Percentiles rank a stretch among this genome's conserved stretches.
Evolutionary conservation across 129 eudicot genomes (phyloP).

Genomic region (Rutidosis leptorrhynchoides): DNA sequence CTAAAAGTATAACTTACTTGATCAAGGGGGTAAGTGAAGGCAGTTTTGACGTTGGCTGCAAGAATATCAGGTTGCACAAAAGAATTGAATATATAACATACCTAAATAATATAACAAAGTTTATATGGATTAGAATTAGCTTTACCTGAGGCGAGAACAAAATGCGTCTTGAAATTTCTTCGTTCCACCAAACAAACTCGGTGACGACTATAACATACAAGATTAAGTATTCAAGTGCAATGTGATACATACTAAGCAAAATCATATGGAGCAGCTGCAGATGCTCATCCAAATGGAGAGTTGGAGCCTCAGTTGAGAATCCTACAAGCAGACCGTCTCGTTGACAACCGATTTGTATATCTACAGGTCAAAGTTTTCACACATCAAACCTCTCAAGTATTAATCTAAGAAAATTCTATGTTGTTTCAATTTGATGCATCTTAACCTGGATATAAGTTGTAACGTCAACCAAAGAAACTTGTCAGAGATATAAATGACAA

Average conservation of each 20-base stretch:
- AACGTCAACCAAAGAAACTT: constrained; percentile 82
- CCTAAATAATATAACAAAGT: no score
- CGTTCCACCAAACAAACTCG: no score
- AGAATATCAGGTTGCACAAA: constrained; percentile 73
- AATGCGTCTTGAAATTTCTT: no score
- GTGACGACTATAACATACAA: no score
- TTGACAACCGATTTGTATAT: constrained; percentile 84
- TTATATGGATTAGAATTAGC: no score
- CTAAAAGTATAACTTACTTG: constrained; percentile 54
- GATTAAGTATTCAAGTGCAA: no score
- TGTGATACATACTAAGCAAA: constrained; percentile 15
- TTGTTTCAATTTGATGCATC: constrained; percentile 8
- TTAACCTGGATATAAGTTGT: constrained; percentile 87
- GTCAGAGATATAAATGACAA: constrained; percentile 84
- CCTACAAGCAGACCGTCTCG: constrained; percentile 78
- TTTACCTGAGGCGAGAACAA: no score
- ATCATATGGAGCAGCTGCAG: constrained; percentile 54
- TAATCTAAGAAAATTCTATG: background rate
- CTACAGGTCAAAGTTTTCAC: constrained; percentile 31
- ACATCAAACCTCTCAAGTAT: constrained; percentile 3
- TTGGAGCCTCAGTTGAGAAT: constrained; percentile 47
- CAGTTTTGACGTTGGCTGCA: constrained; percentile 82
- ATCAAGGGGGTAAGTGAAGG: constrained; percentile 83
- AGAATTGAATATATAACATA: no score
- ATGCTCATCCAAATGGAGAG: constrained; percentile 80